A percentile compares a stretch with the other conserved stretches of the same genome.
phyloP scores from a whole-genome alignment of 306 rosid genomes.

The Sindora glabra region DNA sequence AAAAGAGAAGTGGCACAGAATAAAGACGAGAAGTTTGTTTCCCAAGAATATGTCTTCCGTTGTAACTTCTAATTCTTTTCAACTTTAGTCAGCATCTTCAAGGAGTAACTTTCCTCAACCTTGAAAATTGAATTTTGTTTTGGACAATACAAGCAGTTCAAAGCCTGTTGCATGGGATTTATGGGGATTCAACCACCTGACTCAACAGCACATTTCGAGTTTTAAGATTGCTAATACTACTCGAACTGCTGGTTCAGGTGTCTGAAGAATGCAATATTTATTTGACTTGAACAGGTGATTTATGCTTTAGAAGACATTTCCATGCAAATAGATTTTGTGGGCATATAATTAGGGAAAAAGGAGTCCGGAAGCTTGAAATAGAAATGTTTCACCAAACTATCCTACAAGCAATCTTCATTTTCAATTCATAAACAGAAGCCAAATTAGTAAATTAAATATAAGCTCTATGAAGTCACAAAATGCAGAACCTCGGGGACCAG shows the following conservation, averaged over 20 bases:
- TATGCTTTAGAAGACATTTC: neutral
- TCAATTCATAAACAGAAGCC: constrained; percentile 1
- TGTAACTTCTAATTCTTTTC: neutral
- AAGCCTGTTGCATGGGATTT: too few species aligned
- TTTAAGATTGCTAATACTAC: too few species aligned
- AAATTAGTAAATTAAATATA: neutral
- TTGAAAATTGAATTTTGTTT: neutral
- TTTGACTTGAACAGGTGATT: neutral
- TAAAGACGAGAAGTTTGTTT: neutral
- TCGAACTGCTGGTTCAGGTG: too few species aligned
- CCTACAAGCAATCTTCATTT: neutral
- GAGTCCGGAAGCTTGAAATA: neutral
- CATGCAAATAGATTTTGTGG: neutral
- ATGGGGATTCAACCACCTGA: too few species aligned
- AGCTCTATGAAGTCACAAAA: constrained; percentile 3
- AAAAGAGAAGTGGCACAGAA: neutral
- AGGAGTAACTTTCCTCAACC: neutral
- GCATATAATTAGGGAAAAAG: neutral
- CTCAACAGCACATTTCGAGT: too few species aligned
- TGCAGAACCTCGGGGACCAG: neutral
- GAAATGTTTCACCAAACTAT: neutral
- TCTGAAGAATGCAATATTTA: too few species aligned
- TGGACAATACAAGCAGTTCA: too few species aligned
- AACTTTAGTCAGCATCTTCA: neutral
- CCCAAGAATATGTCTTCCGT: neutral